These are phyloP conservation scores for Arthromyces matolae DNA, from an alignment of 768 basidiomycete species.

Conservation along the genomic window DNA sequence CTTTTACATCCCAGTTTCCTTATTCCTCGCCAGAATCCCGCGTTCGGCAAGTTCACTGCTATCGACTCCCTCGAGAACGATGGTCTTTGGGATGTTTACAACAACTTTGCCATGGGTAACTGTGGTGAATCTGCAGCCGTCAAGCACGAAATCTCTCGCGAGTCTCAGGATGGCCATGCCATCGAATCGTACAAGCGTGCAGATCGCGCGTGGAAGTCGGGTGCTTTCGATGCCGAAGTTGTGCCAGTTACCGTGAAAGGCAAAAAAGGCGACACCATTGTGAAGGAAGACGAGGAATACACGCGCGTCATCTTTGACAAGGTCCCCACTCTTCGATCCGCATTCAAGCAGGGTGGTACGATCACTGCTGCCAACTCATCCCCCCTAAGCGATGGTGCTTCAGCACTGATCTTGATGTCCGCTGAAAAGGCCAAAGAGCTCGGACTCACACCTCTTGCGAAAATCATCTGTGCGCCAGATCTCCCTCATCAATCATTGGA, in stretches of 20 bases:
- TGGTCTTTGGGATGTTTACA: slow-evolving; percentile 96
- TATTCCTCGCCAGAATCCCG: slow-evolving; percentile 73
- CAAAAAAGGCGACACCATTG: slow-evolving; percentile 88
- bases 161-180: slow-evolving; percentile 86
- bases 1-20: slow-evolving; percentile 61
- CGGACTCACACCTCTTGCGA: slow-evolving; percentile 89
- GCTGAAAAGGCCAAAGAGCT: slow-evolving; percentile 90
- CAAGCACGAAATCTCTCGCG: slow-evolving; percentile 80
- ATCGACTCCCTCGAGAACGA: slow-evolving; percentile 88
- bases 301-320: slow-evolving; percentile 96
- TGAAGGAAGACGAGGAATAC: slow-evolving; percentile 97
- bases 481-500: slow-evolving; percentile 4
- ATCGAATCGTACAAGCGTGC: slow-evolving; percentile 95
- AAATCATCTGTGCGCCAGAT: slow-evolving; percentile 77
- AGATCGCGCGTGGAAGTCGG: slow-evolving; percentile 84
- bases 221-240: slow-evolving; percentile 83
- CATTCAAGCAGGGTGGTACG: slow-evolving; percentile 84
- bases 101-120: slow-evolving; percentile 98
- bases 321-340: slow-evolving; percentile 81
- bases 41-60: slow-evolving; percentile 86
- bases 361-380: slow-evolving; percentile 98
- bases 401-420: slow-evolving; percentile 92
- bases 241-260: slow-evolving; percentile 88
- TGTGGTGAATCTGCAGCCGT: slow-evolving; percentile 86
- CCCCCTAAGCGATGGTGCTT: slow-evolving; percentile 92